A percentile compares a stretch with the other conserved stretches of the same genome.
phyloP scores from a whole-genome alignment of 352 stramenopile species.

The Aphanomyces euteiches region DNA sequence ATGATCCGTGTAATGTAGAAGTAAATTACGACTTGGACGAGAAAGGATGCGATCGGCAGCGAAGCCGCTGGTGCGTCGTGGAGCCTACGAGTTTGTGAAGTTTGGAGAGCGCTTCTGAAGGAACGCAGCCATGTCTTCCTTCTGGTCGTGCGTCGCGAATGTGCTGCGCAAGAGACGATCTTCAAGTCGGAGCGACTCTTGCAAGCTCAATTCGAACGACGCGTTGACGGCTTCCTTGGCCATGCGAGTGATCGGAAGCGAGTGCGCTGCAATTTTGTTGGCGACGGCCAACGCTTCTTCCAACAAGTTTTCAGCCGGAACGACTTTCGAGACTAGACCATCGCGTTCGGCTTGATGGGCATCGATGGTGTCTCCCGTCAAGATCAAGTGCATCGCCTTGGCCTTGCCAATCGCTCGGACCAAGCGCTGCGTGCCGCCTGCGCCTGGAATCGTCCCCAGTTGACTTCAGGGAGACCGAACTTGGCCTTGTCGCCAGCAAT shows the following conservation, averaged over 20 bases:
- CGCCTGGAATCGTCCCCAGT: slow-evolving; percentile 95
- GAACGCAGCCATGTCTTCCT: slow-evolving; percentile 97
- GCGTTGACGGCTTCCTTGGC: slow-evolving; percentile 95
- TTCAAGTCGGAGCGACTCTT: slow-evolving; percentile 95
- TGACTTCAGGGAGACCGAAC: slow-evolving; percentile 99
- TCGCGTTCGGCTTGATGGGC: slow-evolving; percentile 92
- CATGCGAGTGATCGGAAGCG: slow-evolving; percentile 93
- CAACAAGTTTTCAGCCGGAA: slow-evolving; percentile 83
- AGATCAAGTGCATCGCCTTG: slow-evolving; percentile 98
- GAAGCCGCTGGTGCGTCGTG: no score
- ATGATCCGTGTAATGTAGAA: not conserved
- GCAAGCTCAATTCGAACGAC: slow-evolving; percentile 89
- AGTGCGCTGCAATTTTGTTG: slow-evolving; percentile 95
- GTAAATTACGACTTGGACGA: no score
- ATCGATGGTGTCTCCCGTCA: slow-evolving; percentile 96
- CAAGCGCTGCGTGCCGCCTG: slow-evolving; percentile 95
- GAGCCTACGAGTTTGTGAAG: slow-evolving; percentile 91
- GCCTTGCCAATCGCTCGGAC: slow-evolving; percentile 96
- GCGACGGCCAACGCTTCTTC: slow-evolving; percentile 95
- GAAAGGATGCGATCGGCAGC: no score
- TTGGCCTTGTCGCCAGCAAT: slow-evolving; percentile 94
- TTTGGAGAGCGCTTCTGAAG: slow-evolving; percentile 94
- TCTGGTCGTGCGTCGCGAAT: slow-evolving; percentile 94
- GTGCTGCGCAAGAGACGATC: slow-evolving; percentile 97
- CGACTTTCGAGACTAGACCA: slow-evolving; percentile 92